A percentile compares a stretch with the other conserved stretches of the same genome.
phyloP scores from a whole-genome alignment of 352 stramenopile species.

The Phytophthora gonapodyides region DNA sequence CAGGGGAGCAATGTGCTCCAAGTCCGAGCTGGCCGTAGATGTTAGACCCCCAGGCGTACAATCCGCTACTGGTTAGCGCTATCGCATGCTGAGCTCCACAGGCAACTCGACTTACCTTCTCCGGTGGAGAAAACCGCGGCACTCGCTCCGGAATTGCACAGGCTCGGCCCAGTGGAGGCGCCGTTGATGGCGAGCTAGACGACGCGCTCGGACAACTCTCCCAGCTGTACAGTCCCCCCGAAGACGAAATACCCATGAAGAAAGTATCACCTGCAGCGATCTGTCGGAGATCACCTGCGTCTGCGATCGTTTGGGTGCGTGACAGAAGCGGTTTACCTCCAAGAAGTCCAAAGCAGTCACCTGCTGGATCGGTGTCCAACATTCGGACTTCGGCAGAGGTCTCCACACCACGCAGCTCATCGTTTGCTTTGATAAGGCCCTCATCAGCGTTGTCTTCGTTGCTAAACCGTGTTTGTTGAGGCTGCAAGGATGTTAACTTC shows the following conservation, averaged over 20 bases:
- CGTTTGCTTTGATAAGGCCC: too few relatives aligned
- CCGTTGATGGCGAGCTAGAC: slow-evolving; percentile 7
- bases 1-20: slow-evolving; percentile 26
- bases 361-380: slow-evolving; percentile 36
- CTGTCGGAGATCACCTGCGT: slow-evolving; percentile 42
- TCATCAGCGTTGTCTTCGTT: not conserved
- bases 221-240: slow-evolving; percentile 49
- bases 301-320: slow-evolving; percentile 50
- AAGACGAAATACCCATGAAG: slow-evolving; percentile 36
- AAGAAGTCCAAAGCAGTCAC: slow-evolving; percentile 59
- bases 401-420: not conserved
- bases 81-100: slow-evolving; percentile 57
- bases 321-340: slow-evolving; percentile 46
- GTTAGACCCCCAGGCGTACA: slow-evolving; percentile 73
- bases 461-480: not conserved
- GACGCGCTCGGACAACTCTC: slow-evolving; percentile 19
- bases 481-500: not conserved
- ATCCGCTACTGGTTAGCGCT: slow-evolving; percentile 28
- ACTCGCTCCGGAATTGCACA: slow-evolving; percentile 25
- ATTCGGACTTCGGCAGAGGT: slow-evolving; percentile 2
- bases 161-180: slow-evolving; percentile 19
- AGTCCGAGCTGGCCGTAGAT: slow-evolving; percentile 69
- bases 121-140: slow-evolving; percentile 20
- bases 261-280: slow-evolving; percentile 45
- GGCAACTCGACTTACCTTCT: slow-evolving; percentile 41